Evolutionary conservation across 2,329 filamentous ascomycete species (phyloP).

Genomic region (Coniochaeta sp.): DNA sequence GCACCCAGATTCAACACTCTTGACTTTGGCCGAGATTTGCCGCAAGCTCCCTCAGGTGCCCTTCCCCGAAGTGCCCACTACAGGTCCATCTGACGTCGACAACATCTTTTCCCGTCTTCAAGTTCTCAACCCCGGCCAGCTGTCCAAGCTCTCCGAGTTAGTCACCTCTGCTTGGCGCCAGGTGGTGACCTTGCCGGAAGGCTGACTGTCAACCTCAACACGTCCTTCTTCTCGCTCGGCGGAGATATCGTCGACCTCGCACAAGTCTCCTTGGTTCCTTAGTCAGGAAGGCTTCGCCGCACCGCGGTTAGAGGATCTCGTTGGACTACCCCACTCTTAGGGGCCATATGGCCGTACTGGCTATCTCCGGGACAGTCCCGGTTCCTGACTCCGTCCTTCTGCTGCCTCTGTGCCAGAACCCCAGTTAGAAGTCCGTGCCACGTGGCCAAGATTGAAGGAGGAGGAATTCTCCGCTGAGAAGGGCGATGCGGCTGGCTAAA

Average conservation of each 20-base stretch:
- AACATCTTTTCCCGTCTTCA: conserved; percentile 3
- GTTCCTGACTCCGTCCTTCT: not conserved
- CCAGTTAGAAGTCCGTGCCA: not conserved
- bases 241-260: conserved; percentile 25
- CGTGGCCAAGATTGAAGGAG: not conserved
- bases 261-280: conserved; percentile 12
- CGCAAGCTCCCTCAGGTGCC: conserved; percentile 5
- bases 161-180: conserved; percentile 11
- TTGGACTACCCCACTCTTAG: conserved; percentile 10
- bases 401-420: not conserved
- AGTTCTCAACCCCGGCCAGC: conserved; percentile 5
- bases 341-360: conserved; percentile 12
- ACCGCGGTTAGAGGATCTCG: conserved; percentile 11
- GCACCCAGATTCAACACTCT: conserved; percentile 6
- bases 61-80: conserved; percentile 1
- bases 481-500: not conserved
- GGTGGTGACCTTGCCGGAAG: conserved; percentile 6
- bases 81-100: not conserved
- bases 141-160: not conserved
- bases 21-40: conserved; percentile 4
- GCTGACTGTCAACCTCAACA: conserved; percentile 2
- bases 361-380: not conserved
- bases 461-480: not conserved
- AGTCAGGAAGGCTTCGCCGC: conserved; percentile 3
- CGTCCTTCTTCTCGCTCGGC: conserved; percentile 14